Evolutionary conservation across 441 rosid species (phyloP).

Genomic region (Pelargonium myrrhifolium): DNA sequence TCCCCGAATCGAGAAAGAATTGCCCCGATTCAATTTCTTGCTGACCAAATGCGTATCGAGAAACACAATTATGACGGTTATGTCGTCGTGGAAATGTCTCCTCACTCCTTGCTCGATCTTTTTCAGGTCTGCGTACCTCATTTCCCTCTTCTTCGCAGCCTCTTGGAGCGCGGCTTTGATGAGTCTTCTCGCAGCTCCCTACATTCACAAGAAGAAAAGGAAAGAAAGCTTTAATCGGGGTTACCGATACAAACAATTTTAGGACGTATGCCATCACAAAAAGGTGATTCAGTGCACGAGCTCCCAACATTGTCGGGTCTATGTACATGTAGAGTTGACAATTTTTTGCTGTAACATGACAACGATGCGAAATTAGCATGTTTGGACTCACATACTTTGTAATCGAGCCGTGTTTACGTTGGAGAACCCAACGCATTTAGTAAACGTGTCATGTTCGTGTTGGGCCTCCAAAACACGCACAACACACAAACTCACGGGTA

Average conservation of each 20-base stretch:
- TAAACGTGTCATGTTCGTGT: no score
- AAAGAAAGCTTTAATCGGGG: neutral
- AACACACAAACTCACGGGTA: no score
- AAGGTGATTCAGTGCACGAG: neutral
- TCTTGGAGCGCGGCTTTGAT: conserved; percentile 76
- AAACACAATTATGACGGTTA: conserved; percentile 74
- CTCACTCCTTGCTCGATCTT: conserved; percentile 89
- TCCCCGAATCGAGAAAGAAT: conserved; percentile 55
- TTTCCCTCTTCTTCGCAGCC: conserved; percentile 84
- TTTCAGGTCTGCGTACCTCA: conserved; percentile 93
- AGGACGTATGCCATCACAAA: neutral
- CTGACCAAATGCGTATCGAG: conserved; percentile 56
- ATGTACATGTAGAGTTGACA: no score
- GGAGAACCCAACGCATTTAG: no score
- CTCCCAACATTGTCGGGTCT: no score
- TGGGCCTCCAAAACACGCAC: no score
- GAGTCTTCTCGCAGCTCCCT: conserved; percentile 87
- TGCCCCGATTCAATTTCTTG: conserved; percentile 35
- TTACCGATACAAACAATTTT: neutral
- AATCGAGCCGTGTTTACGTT: no score
- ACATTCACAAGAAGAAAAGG: conserved; percentile 17
- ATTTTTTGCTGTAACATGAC: no score
- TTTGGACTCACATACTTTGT: no score
- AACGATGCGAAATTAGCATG: no score
- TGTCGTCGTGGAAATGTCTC: conserved; percentile 92